These are phyloP conservation scores for Petunia secreta DNA, from an alignment of 257 asterid species.

Conservation along the genomic window DNA sequence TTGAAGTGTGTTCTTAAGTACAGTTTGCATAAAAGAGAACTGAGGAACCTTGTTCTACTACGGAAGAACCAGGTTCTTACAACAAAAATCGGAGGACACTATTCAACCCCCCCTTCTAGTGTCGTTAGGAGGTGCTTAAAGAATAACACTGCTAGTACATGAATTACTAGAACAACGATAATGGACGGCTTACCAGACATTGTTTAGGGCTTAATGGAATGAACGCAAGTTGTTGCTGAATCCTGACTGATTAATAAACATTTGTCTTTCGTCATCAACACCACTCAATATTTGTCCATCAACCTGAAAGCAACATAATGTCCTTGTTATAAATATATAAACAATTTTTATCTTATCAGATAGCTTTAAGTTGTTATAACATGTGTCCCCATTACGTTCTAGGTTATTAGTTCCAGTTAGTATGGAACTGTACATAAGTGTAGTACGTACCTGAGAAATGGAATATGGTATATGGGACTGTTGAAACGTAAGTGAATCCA, in stretches of 20 bases:
- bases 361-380: too few relatives aligned
- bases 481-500: constrained; percentile 50
- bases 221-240: constrained; percentile 54
- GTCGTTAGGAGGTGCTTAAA: too few relatives aligned
- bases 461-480: constrained; percentile 37
- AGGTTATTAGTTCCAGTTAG: too few relatives aligned
- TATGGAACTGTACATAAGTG: too few relatives aligned
- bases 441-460: constrained; percentile 8
- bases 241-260: constrained; percentile 50
- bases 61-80: too few relatives aligned
- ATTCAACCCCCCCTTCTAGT: too few relatives aligned
- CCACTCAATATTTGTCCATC: constrained; percentile 60
- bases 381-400: too few relatives aligned
- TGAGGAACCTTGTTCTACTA: too few relatives aligned
- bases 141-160: too few relatives aligned
- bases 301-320: constrained; percentile 45
- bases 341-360: not conserved
- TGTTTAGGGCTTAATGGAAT: constrained; percentile 50
- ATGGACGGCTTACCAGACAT: constrained; percentile 49
- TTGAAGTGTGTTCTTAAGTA: too few relatives aligned
- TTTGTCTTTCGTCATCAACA: constrained; percentile 49
- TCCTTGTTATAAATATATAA: constrained; percentile 23
- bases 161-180: constrained; percentile 34
- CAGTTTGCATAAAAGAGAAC: too few relatives aligned
- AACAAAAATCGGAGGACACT: too few relatives aligned